Evolutionary conservation across 331 rosid species (phyloP).

Genomic region (Pyrus hybrid): DNA sequence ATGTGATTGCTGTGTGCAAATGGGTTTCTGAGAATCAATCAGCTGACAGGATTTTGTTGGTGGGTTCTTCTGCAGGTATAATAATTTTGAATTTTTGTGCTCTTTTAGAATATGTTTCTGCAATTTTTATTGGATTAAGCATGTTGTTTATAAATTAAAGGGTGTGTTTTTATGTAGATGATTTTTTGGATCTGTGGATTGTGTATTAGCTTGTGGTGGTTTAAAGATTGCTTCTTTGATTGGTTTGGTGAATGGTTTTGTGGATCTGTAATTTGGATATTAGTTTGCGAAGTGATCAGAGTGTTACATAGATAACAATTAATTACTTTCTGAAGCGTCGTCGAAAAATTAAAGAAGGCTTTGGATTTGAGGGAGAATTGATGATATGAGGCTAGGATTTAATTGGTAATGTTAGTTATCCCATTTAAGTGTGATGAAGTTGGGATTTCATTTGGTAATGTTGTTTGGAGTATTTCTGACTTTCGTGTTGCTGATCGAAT

Average conservation of each 20-base stretch:
- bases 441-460: background rate
- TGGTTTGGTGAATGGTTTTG: background rate
- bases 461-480: background rate
- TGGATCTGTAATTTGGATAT: conserved; percentile 8
- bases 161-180: background rate
- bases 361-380: background rate
- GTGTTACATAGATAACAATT: background rate
- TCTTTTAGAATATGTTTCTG: background rate
- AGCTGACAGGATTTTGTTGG: too few relatives aligned
- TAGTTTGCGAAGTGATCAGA: background rate
- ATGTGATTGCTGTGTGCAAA: too few relatives aligned
- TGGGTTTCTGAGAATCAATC: too few relatives aligned
- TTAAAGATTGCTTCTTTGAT: conserved; percentile 2
- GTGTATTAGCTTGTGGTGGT: background rate
- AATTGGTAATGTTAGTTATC: background rate
- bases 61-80: too few relatives aligned
- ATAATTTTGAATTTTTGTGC: background rate
- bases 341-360: background rate
- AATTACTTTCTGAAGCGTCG: background rate
- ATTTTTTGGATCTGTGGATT: conserved; percentile 12
- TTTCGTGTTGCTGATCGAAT: background rate
- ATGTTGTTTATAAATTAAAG: background rate
- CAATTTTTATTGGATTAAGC: conserved; percentile 7
- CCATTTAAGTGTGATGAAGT: background rate
- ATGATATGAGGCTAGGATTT: background rate